These are phyloP conservation scores for Fraxinus americana DNA, from an alignment of 257 asterid genomes.

Conservation along the genomic window DNA sequence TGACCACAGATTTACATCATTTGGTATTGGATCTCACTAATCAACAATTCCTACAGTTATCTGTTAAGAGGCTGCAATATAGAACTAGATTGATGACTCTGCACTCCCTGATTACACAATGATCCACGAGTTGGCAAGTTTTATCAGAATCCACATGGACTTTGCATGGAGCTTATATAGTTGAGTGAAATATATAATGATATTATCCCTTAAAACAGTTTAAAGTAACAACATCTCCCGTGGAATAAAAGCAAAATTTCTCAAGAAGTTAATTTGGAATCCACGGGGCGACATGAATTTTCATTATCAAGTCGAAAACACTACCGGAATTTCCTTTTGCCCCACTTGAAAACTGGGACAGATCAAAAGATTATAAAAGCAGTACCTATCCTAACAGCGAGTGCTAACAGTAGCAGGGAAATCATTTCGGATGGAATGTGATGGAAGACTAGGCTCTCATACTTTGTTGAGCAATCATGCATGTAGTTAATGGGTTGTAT, in stretches of 20 bases:
- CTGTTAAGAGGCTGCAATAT: background rate
- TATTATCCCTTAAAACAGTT: background rate
- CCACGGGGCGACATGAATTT: too few relatives aligned
- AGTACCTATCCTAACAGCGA: background rate
- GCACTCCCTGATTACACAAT: conserved; percentile 1
- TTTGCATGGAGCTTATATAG: background rate
- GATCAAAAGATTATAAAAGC: background rate
- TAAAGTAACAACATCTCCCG: background rate
- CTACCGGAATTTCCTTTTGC: conserved; percentile 1
- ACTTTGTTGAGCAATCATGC: background rate
- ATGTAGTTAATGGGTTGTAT: background rate
- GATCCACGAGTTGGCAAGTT: background rate
- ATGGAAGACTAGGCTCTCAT: background rate
- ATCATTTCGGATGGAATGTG: background rate
- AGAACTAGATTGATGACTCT: background rate
- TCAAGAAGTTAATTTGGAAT: too few relatives aligned
- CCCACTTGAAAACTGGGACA: background rate
- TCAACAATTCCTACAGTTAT: background rate
- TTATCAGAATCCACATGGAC: background rate
- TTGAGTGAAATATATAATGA: background rate
- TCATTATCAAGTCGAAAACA: background rate
- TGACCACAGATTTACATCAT: background rate
- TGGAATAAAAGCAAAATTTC: too few relatives aligned
- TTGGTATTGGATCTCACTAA: background rate
- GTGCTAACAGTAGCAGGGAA: background rate